A percentile compares a stretch with the other conserved stretches of the same genome.
phyloP scores from a whole-genome alignment of 495 filamentous ascomycete genomes.

The Aspergillus leporis region DNA sequence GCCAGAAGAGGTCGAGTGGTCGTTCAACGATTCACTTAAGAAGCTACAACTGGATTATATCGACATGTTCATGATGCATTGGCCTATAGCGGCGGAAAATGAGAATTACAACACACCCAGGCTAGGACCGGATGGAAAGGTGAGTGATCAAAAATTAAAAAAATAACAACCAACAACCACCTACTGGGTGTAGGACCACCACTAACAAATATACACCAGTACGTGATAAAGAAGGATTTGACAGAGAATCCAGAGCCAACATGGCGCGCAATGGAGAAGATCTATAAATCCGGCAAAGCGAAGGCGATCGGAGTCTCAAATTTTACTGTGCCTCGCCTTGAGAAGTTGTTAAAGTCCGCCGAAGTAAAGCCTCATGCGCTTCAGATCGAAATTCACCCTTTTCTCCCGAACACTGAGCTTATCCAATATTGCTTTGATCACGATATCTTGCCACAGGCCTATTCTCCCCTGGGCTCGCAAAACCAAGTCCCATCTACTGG shows the following conservation, averaged over 20 bases:
- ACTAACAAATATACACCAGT: constrained; percentile 21
- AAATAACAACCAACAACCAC: constrained; percentile 27
- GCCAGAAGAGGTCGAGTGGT: constrained; percentile 59
- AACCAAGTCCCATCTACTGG: too few relatives aligned
- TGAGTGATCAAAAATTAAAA: too few relatives aligned
- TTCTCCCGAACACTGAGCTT: constrained; percentile 75
- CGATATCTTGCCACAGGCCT: constrained; percentile 72
- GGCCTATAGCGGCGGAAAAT: constrained; percentile 68
- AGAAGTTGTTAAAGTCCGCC: constrained; percentile 66
- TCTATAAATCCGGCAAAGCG: constrained; percentile 68
- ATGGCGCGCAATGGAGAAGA: constrained; percentile 79
- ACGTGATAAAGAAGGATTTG: constrained; percentile 58
- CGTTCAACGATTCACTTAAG: constrained; percentile 69
- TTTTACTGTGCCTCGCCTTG: constrained; percentile 68
- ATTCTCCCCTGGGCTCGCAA: constrained; percentile 68
- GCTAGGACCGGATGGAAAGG: constrained; percentile 72
- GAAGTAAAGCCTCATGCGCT: constrained; percentile 71
- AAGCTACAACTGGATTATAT: constrained; percentile 78
- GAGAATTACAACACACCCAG: constrained; percentile 56
- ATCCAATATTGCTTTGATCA: constrained; percentile 68
- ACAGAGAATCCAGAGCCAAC: constrained; percentile 65
- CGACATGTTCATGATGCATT: constrained; percentile 84
- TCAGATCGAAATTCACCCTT: constrained; percentile 91
- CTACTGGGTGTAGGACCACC: too few relatives aligned
- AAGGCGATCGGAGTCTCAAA: constrained; percentile 88